These are phyloP conservation scores for Pleurotus tuoliensis DNA, from an alignment of 768 basidiomycete species.

Conservation along the genomic window DNA sequence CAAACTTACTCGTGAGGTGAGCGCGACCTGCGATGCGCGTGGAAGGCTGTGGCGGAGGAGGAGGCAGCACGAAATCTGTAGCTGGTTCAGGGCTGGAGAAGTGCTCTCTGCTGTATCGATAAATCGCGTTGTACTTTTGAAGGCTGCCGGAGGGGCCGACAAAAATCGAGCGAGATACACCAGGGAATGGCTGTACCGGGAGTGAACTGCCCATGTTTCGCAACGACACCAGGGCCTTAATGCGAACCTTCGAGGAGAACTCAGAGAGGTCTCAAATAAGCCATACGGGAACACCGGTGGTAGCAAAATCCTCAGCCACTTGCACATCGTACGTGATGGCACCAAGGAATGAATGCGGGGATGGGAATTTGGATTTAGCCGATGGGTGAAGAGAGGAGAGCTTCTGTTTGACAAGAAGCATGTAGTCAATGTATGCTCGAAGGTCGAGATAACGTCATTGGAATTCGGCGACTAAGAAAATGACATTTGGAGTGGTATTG, in stretches of 20 bases:
- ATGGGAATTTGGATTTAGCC: neutral
- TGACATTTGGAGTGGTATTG: neutral
- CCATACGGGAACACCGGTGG: conserved; percentile 19
- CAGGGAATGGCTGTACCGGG: neutral
- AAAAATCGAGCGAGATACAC: neutral
- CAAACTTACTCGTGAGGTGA: too few relatives aligned
- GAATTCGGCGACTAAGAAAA: neutral
- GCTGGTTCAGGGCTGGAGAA: neutral
- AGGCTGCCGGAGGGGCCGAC: neutral
- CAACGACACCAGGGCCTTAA: neutral
- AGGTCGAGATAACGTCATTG: neutral
- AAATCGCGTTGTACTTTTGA: neutral
- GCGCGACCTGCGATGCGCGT: neutral
- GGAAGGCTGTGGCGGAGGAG: neutral
- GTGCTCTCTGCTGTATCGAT: neutral
- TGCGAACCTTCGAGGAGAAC: neutral
- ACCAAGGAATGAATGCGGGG: conserved; percentile 5
- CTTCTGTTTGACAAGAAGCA: neutral
- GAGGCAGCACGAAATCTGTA: neutral
- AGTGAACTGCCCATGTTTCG: neutral
- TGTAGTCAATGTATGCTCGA: neutral
- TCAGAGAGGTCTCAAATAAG: conserved; percentile 6
- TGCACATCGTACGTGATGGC: conserved; percentile 8
- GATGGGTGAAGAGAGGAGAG: neutral
- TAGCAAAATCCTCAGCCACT: conserved; percentile 8